phyloP scores from a whole-genome alignment of 805 yeast species.

The Clavispora carvajalis region DNA sequence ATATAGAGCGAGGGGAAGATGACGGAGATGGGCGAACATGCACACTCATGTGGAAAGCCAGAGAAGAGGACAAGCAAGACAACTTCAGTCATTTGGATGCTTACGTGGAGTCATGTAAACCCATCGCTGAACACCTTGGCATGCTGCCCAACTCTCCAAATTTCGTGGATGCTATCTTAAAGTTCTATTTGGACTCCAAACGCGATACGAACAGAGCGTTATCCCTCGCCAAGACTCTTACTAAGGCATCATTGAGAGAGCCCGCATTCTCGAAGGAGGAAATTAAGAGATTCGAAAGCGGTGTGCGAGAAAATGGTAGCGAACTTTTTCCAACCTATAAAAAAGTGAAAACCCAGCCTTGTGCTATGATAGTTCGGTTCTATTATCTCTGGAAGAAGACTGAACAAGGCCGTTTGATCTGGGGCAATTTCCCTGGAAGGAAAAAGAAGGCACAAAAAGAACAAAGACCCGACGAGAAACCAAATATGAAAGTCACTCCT shows the following conservation, averaged over 20 bases:
- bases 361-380: constrained; percentile 76
- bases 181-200: constrained; percentile 44
- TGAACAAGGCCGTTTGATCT: constrained; percentile 61
- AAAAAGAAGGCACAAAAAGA: constrained; percentile 49
- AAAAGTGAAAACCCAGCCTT: constrained; percentile 67
- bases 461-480: constrained; percentile 16
- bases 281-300: constrained; percentile 63
- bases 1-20: constrained; percentile 78
- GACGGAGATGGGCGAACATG: constrained; percentile 47
- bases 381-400: constrained; percentile 94
- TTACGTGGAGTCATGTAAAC: constrained; percentile 51
- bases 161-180: constrained; percentile 69
- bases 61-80: constrained; percentile 21
- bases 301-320: constrained; percentile 66
- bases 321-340: constrained; percentile 71
- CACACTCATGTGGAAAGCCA: constrained; percentile 62
- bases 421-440: constrained; percentile 80
- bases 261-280: constrained; percentile 72
- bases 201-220: constrained; percentile 52
- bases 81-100: constrained; percentile 39
- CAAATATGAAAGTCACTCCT: constrained; percentile 10
- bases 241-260: constrained; percentile 60
- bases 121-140: constrained; percentile 50
- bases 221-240: constrained; percentile 38
- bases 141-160: constrained; percentile 68